These are phyloP conservation scores for Neonectria faginata DNA, from an alignment of 2,329 filamentous ascomycete species.

Conservation along the genomic window DNA sequence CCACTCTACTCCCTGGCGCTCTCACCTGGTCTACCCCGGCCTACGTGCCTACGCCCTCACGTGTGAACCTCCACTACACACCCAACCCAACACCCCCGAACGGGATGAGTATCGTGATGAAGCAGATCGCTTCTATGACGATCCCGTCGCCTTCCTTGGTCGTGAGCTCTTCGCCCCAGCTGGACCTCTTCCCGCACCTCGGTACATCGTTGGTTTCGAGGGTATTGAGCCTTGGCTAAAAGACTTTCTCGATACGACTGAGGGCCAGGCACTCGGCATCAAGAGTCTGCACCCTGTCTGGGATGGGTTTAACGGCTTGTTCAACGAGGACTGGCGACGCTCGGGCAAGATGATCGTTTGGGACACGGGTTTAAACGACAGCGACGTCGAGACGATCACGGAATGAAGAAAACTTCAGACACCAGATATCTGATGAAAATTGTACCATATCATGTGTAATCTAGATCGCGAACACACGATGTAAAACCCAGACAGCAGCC, in stretches of 20 bases:
- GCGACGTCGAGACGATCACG: constrained; percentile 17
- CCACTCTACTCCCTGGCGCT: constrained; percentile 95
- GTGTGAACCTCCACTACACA: constrained; percentile 87
- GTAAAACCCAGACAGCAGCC: not conserved
- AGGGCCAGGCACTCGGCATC: constrained; percentile 56
- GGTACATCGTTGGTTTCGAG: constrained; percentile 72
- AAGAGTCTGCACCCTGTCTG: constrained; percentile 60
- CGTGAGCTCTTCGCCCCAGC: constrained; percentile 59
- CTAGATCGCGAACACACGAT: constrained; percentile 5
- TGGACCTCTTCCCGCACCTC: constrained; percentile 53
- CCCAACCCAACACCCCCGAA: constrained; percentile 67
- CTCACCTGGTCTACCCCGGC: constrained; percentile 80
- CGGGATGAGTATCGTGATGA: constrained; percentile 84
- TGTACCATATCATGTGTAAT: constrained; percentile 13
- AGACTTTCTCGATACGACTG: constrained; percentile 57
- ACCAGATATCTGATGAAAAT: not conserved
- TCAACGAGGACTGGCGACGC: constrained; percentile 71
- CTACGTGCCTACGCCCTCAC: constrained; percentile 86
- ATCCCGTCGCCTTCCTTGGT: constrained; percentile 66
- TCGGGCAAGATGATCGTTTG: constrained; percentile 70
- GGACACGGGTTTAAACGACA: constrained; percentile 59
- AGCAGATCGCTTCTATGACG: constrained; percentile 89
- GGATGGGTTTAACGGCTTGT: constrained; percentile 70
- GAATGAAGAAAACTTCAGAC: not conserved
- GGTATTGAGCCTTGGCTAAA: constrained; percentile 63